Base-by-base conservation (phyloP, 208 protist genomes). In the Endotrypanum monterogeii region DNA sequence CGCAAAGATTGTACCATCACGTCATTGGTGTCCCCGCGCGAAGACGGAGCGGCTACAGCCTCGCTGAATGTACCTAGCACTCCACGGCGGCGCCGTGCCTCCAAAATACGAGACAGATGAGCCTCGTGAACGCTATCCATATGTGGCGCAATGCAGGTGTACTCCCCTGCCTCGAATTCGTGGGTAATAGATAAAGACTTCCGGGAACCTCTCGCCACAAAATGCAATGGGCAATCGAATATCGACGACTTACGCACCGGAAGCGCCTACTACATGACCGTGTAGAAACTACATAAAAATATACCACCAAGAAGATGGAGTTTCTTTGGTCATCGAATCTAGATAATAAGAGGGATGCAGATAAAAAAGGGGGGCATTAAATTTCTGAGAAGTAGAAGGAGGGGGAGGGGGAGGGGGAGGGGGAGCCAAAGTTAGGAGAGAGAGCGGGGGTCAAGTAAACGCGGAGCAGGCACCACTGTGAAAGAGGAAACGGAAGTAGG, bases 101-200 rank as follows among this genome's bases (percentile, higher is more conserved):
- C 87, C 68, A 95, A 79, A 63, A 95, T 93, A 25, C 87, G 85
- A 60, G 75, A 69, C n/a, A 95, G 76, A 44, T 93, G 85, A 20
- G 79, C 82, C 73, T 93, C 88, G 75, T 92, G 91, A 18, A 86
- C 25, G 37, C 78, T 71, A 72, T 95, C 89, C 91, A 95, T 95
- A 50, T 39, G 30, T 20, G 28, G 52, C n/a, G 8, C 50, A 18
- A 54, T 44, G 7, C 63, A 37, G 25, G 20, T 25, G 32, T 18
- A 37, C 35, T 20, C 37, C 60, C 32, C 46, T 69, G 46, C 65
- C 46, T 56, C 30, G 41, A 28, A n/a, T 56, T 37, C 44, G n/a
- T 25, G 60, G 39, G 60, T 48, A 23, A 65, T 18, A 65, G n/a
- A n/a, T n/a, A 39, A 23, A 65, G 37, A 44, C 35, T 46, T 8